phyloP scores from a whole-genome alignment of 2,329 filamentous ascomycete species.

The Biscogniauxia sp. region DNA sequence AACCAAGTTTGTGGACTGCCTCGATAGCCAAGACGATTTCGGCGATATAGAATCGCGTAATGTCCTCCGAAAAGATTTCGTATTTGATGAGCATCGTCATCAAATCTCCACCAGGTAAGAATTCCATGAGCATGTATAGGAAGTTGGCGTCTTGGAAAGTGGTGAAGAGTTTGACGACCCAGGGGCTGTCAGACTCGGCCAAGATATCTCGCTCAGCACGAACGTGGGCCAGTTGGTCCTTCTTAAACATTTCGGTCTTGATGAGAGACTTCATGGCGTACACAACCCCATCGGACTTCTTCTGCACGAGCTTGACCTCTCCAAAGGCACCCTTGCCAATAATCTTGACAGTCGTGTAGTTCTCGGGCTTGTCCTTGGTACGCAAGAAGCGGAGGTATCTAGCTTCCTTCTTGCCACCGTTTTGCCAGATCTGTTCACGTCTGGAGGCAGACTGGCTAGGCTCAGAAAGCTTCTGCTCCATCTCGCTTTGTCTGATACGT shows the following conservation, averaged over 20 bases:
- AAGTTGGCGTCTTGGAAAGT: conserved; percentile 97
- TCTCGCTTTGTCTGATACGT: conserved; percentile 73
- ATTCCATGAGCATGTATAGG: conserved; percentile 99
- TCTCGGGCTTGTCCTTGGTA: conserved; percentile 88
- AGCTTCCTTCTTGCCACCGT: conserved; percentile 82
- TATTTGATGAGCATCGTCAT: conserved; percentile 99
- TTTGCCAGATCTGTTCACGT: conserved; percentile 82
- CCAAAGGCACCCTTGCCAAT: conserved; percentile 99
- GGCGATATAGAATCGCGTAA: conserved; percentile 98
- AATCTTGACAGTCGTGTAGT: conserved; percentile 95
- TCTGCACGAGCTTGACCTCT: conserved; percentile 95
- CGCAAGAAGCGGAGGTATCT: conserved; percentile 92
- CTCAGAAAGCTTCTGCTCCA: conserved; percentile 82
- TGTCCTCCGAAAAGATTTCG: conserved; percentile 98
- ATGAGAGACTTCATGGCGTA: conserved; percentile 98
- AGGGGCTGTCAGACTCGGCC: conserved; percentile 98
- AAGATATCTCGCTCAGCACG: conserved; percentile 96
- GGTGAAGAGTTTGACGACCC: conserved; percentile 97
- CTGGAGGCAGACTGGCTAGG: conserved; percentile 70
- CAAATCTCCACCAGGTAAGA: conserved; percentile 92
- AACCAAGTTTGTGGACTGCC: conserved; percentile 94
- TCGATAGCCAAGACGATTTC: conserved; percentile 98
- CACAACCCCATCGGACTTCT: conserved; percentile 93
- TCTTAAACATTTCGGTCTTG: conserved; percentile 99
- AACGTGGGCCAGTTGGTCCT: conserved; percentile 95